A percentile compares a stretch with the other conserved stretches of the same genome.
These are phyloP conservation scores for Cinnamomum micranthum DNA, from an alignment of 164 flowering plant species.

Conservation along the genomic window DNA sequence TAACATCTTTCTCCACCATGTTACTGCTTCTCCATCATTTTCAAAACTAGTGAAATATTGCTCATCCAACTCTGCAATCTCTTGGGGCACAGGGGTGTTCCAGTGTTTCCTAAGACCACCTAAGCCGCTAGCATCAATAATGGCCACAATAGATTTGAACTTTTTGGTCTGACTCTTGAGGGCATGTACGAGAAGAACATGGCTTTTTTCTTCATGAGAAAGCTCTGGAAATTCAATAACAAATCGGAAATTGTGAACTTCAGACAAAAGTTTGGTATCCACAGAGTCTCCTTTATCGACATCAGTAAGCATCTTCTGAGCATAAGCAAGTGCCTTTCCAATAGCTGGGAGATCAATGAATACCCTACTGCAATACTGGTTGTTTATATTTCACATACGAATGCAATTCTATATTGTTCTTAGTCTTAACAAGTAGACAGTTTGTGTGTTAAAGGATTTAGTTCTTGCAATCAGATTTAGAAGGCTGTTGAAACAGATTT, in stretches of 20 bases:
- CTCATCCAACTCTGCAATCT: conserved; percentile 48
- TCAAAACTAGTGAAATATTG: conserved; percentile 37
- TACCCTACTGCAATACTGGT: too few species aligned
- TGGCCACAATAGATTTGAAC: conserved; percentile 66
- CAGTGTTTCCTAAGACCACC: conserved; percentile 80
- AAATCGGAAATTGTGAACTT: conserved; percentile 59
- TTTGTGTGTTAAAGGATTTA: too few species aligned
- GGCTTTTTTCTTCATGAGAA: conserved; percentile 59
- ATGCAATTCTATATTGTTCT: too few species aligned
- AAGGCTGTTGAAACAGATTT: too few species aligned
- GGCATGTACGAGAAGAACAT: conserved; percentile 68
- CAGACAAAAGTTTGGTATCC: conserved; percentile 45
- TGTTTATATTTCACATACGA: too few species aligned
- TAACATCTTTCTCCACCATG: conserved; percentile 16
- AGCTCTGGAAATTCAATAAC: conserved; percentile 81
- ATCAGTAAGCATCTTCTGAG: conserved; percentile 72
- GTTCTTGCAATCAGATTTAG: too few species aligned
- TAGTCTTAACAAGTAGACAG: too few species aligned
- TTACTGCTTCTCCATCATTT: conserved; percentile 23
- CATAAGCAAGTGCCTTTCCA: conserved; percentile 56
- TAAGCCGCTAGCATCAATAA: conserved; percentile 72
- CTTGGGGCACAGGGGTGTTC: conserved; percentile 69
- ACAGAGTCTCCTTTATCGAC: conserved; percentile 64
- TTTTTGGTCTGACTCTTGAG: conserved; percentile 60
- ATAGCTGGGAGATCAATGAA: conserved; percentile 64